Evolutionary conservation across 306 rosid genomes (phyloP), one percentile per base, ranked within the genome.

Genomic region (Pterocarpus macrocarpus): DNA sequence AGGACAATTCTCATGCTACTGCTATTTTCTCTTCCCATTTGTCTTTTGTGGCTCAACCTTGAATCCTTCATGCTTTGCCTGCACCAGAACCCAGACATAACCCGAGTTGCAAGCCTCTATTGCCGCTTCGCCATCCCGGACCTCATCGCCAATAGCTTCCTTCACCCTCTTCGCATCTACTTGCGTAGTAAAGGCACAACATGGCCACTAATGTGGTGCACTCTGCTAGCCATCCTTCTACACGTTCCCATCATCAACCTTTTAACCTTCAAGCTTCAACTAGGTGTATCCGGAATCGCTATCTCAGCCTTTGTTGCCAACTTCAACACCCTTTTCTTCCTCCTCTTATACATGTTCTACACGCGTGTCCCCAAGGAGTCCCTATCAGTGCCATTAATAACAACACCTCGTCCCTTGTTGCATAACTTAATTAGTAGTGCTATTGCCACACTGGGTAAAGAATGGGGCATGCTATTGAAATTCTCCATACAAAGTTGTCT

Each of bases 171-270:
- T 8, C 90, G 98, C 4, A 90, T 94, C 61, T 89, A 87, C 52
- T 44, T 94, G 10, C 90, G 98, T 0, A 87, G 90, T 15, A 87
- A 82, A 78, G 89, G 91, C 17, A 82, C 80, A 16, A 87, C 92
- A 5, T 93, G 98, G 98, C 93, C 94, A 33, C 34, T 93, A 0
- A 57, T 93, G 83, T 91, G 97, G 94, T 87, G 90, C 83, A 87
- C 84, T 45, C 64, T 79, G 34, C 81, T 86, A 5, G 88, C 93
- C 14, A 80, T 75, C 49, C 34, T 88, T 36, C 33, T 89, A n/a
- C 97, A 93, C 83, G 4, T 93, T 10, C 97, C 98, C 12, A 72
- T 82, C 69, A 63, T 88, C 16, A 16, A 67, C 36, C 59, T 87
- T 71, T 84, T 93, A 12, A 88, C 97, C 69, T 91, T 93, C 88